phyloP scores from a whole-genome alignment of 2,329 filamentous ascomycete species.

The Stagonosporopsis cucurbitacearum region DNA sequence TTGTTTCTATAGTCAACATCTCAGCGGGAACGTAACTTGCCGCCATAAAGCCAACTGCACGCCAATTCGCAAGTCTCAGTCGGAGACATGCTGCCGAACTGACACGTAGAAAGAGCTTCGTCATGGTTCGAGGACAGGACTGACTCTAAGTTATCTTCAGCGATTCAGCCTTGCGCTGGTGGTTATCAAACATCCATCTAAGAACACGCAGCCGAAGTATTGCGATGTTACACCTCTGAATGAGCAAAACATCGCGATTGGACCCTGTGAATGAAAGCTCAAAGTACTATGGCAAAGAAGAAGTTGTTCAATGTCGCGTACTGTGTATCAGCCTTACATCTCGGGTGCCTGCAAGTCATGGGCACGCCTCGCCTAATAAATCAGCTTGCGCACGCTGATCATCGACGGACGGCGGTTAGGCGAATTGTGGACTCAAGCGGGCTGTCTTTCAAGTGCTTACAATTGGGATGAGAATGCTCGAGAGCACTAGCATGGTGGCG shows the following conservation, averaged over 20 bases:
- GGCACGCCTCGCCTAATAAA: constrained; percentile 1
- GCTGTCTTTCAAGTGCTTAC: background rate
- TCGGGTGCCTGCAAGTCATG: constrained; percentile 7
- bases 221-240: background rate
- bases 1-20: constrained; percentile 4
- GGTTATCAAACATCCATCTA: background rate
- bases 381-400: constrained; percentile 4
- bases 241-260: background rate
- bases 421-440: constrained; percentile 1
- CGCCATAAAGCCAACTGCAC: background rate
- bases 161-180: background rate
- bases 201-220: background rate
- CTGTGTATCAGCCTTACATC: constrained; percentile 10
- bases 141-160: background rate
- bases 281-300: background rate
- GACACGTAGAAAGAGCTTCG: background rate
- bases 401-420: constrained; percentile 4
- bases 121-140: background rate
- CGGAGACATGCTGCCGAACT: background rate
- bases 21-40: constrained; percentile 4
- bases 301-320: background rate
- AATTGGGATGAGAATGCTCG: background rate
- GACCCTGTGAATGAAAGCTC: background rate
- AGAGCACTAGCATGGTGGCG: constrained; percentile 1
- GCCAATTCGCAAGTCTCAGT: background rate